Conservation (phyloP, 257 asterid species). For the Solanum clarkiae region DNA sequence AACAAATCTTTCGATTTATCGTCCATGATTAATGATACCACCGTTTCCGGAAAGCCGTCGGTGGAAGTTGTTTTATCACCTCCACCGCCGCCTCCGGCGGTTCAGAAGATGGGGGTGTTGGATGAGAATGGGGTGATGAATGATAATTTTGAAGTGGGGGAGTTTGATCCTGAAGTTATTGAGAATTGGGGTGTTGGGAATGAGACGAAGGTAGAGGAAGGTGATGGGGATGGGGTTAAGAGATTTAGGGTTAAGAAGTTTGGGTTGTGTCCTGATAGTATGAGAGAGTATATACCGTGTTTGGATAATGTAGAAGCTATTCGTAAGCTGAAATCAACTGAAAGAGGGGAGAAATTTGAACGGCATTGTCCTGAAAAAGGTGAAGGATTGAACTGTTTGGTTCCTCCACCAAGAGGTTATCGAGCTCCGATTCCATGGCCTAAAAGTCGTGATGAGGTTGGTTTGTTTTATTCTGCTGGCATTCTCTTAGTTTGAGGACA, state of each 20-base stretch:
- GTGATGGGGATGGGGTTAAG: constrained; percentile 1
- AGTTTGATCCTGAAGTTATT: constrained; percentile 48
- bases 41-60: not conserved
- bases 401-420: constrained; percentile 87
- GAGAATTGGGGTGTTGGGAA: constrained; percentile 45
- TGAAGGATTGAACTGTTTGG: constrained; percentile 56
- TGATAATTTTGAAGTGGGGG: constrained; percentile 72
- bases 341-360: constrained; percentile 73
- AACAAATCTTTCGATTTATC: constrained; percentile 35
- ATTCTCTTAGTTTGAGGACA: not conserved
- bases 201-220: constrained; percentile 30
- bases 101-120: constrained; percentile 78
- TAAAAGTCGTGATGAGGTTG: constrained; percentile 83
- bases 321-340: constrained; percentile 41
- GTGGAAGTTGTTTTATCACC: not conserved
- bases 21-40: constrained; percentile 26
- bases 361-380: constrained; percentile 81
- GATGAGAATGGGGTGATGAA: constrained; percentile 78
- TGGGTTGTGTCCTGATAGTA: constrained; percentile 38
- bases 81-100: constrained; percentile 26
- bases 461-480: not conserved
- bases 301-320: constrained; percentile 78
- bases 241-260: constrained; percentile 51
- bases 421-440: constrained; percentile 80
- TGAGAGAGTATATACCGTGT: constrained; percentile 91